Percentiles rank a stretch among this genome's conserved stretches.
Evolutionary conservation across 2,329 filamentous ascomycete genomes (phyloP).

Genomic region (Penicillium rolfsii): DNA sequence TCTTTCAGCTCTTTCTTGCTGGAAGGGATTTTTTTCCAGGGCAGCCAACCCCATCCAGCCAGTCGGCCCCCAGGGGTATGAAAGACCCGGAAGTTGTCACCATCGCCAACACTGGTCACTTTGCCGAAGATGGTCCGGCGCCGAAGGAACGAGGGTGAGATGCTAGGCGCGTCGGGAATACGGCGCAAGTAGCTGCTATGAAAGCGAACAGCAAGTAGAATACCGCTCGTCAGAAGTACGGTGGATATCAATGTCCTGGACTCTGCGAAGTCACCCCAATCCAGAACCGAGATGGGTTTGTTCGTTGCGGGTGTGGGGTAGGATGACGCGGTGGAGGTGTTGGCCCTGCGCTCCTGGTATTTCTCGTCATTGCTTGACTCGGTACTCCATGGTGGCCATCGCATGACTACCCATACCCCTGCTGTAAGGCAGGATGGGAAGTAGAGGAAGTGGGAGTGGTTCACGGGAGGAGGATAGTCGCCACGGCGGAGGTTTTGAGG

Average conservation of each 20-base stretch:
- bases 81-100: conserved; percentile 91
- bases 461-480: conserved; percentile 15
- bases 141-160: conserved; percentile 75
- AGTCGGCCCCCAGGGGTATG: conserved; percentile 90
- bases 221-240: conserved; percentile 43
- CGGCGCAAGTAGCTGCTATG: conserved; percentile 70
- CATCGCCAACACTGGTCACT: conserved; percentile 94
- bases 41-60: conserved; percentile 90
- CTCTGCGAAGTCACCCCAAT: conserved; percentile 46
- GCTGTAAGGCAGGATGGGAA: conserved; percentile 8
- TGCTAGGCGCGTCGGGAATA: conserved; percentile 75
- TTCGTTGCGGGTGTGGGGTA: conserved; percentile 35
- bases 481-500: conserved; percentile 13
- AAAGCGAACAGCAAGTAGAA: conserved; percentile 41
- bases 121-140: conserved; percentile 76
- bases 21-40: conserved; percentile 69
- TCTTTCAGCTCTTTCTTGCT: conserved; percentile 71
- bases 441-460: conserved; percentile 15
- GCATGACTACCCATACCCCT: conserved; percentile 47
- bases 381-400: conserved; percentile 55
- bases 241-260: conserved; percentile 43
- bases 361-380: conserved; percentile 34
- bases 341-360: conserved; percentile 15
- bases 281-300: conserved; percentile 48
- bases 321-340: conserved; percentile 21